Base-by-base conservation (phyloP, 805 yeast genomes). In the Ogataea chonburiensis region DNA sequence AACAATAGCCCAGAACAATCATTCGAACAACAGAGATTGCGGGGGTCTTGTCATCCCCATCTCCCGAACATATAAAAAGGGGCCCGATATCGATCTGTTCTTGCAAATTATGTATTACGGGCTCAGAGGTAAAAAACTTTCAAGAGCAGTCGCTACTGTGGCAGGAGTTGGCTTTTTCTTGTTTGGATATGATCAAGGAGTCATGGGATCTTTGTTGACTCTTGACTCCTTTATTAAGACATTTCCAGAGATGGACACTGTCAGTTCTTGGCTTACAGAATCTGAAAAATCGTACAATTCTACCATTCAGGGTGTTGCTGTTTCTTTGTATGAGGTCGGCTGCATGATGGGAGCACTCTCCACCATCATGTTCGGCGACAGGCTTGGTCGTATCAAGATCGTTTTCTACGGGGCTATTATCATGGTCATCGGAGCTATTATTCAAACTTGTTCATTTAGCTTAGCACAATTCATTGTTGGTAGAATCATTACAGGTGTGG, bases 161-260 rank as follows among this genome's bases (percentile, higher is more conserved):
- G 55, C 58, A 1, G 50, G 54, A 1, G 38, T 46, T 20, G 70
- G 70, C 8, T 67, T 67, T 36, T 42, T 63, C 7, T 61, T 70
- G 17, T 71, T 71, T 45, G 77, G 77, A 28, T 71, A 71, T 39
- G 75, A 71, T 45, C 77, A 71, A 52, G 77, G 76, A 46, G 70
- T 71, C 37, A 69, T 70, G 73, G 68, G 73, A 23, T 46, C 55
- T 4, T 31, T 56, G 15, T 34, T 56, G 17, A 52, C 58, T 7
- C 39, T 55, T 19, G 40, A 34, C 8, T 36, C 49, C 11, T 55
- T 53, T 38, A 42, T 46, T 28, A 35, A 23, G 1, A 46, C 50
- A 3, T 55, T 53, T 33, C 57, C 56, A 7, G 37, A 39, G 2
- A 55, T 56, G 19, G 54, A 56, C 31, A 45, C 50, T 5, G 19